Percentiles rank a stretch among this genome's conserved stretches.
Conservation (phyloP, 257 asterid species). For the Nicotiana paniculata region DNA sequence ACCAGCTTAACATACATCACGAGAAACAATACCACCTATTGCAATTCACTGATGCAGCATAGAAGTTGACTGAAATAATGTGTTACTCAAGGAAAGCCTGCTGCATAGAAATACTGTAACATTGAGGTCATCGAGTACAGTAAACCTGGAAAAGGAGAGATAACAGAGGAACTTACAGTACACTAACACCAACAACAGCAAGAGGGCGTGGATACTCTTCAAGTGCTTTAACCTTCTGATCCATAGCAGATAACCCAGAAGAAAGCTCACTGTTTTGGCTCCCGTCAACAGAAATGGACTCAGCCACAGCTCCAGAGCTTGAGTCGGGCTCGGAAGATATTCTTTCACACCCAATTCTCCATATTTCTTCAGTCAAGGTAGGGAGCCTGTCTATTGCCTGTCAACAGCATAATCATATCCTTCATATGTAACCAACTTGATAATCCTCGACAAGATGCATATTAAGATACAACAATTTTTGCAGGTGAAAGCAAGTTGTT, state of each 20-base stretch:
- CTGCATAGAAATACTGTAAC: too few species aligned
- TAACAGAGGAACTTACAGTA: conserved; percentile 53
- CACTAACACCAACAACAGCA: conserved; percentile 88
- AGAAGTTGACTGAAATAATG: too few species aligned
- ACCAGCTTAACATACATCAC: too few species aligned
- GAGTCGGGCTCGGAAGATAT: conserved; percentile 7
- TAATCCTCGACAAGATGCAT: background rate
- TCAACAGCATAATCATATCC: conserved; percentile 8
- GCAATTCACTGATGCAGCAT: too few species aligned
- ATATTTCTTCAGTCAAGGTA: conserved; percentile 50
- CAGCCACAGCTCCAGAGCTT: conserved; percentile 12
- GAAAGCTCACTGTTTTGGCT: conserved; percentile 25
- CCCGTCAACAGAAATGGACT: conserved; percentile 12
- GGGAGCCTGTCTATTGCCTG: conserved; percentile 76
- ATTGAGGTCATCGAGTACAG: background rate
- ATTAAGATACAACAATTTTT: background rate
- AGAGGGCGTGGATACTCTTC: conserved; percentile 82
- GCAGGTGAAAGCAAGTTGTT: background rate
- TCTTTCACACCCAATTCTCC: conserved; percentile 53
- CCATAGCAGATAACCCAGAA: conserved; percentile 18
- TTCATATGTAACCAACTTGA: background rate
- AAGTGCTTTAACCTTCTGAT: conserved; percentile 49
- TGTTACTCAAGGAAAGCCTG: too few species aligned
- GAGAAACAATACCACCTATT: too few species aligned
- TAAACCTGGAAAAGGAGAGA: background rate